Percentiles rank a stretch among this genome's conserved stretches.
phyloP scores from a whole-genome alignment of 106 monocot genomes.

The Gastrodia elata region DNA sequence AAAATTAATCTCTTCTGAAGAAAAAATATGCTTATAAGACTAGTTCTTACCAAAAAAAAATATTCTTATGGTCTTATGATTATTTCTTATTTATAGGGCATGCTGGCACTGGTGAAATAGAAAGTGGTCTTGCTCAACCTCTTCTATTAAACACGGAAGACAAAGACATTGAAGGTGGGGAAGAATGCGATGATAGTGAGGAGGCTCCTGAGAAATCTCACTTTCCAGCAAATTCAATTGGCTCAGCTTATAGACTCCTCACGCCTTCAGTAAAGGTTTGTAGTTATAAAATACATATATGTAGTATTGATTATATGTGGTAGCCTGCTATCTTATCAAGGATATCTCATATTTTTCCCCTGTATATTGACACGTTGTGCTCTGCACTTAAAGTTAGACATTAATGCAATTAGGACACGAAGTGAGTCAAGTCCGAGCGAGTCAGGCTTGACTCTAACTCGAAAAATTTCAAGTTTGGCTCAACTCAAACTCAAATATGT shows the following conservation, averaged over 20 bases:
- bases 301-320: not conserved
- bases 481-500: too few species aligned
- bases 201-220: slow-evolving; percentile 67
- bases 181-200: slow-evolving; percentile 74
- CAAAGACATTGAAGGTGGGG: slow-evolving; percentile 50
- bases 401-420: too few species aligned
- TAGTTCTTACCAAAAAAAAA: not conserved
- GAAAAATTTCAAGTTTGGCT: too few species aligned
- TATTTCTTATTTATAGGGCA: slow-evolving; percentile 26
- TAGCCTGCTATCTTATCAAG: not conserved
- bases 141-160: slow-evolving; percentile 44
- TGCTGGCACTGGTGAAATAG: slow-evolving; percentile 23
- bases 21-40: not conserved
- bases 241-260: slow-evolving; percentile 85
- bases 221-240: slow-evolving; percentile 63
- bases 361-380: too few species aligned
- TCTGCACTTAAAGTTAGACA: too few species aligned
- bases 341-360: not conserved
- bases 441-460: too few species aligned
- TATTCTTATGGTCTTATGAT: not conserved
- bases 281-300: not conserved
- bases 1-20: not conserved
- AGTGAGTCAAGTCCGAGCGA: too few species aligned
- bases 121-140: slow-evolving; percentile 67
- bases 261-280: slow-evolving; percentile 93